Evolutionary conservation across 2,329 filamentous ascomycete species (phyloP), one percentile per base, ranked within the genome.

Genomic region (Aspergillus spinulosporus): DNA sequence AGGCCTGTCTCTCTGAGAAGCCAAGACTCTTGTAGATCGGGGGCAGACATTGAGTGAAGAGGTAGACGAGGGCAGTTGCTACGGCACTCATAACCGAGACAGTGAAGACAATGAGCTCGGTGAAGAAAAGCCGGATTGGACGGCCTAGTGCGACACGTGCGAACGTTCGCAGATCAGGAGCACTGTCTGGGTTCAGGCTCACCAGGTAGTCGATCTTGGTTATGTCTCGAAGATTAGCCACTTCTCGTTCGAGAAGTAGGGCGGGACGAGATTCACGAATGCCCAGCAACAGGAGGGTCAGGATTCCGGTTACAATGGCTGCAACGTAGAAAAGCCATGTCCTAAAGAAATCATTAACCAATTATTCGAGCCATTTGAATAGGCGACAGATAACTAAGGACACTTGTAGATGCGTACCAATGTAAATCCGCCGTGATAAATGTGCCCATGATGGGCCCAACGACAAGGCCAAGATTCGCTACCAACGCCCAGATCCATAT

Each of bases 51-150:
- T 80, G 77, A 0, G 78, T 76, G 59, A 80, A 78, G 3, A 80
- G 72, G 58, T 81, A 82, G 28, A 81, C 74, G n/a, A 81, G 66
- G 0, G 72, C 76, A 60, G 76, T 78, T 5, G 74, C 72, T 12
- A 75, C 65, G 6, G 74, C 74, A 7, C 71, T 75, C 59, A 81
- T 76, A 21, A 77, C 65, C 0, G 78, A 70, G 8, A 76, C 70
- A 39, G 74, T 65, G 37, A 76, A 71, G 29, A 81, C 74, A 39
- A 82, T 75, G 0, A 79, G 78, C 51, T 82, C 78, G 2, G 73
- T 77, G 60, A 75, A 72, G 54, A 80, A 73, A 4, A 82, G 70
- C 5, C 66, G 66, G 2, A 74, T 59, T 2, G 78, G 78, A n/a
- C 76, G 67, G 49, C 73, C 60, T 36, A 79, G 68, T n/a, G 73